Conservation (phyloP, 371 early-diverging fungal species). For the Lichtheimia ornata region DNA sequence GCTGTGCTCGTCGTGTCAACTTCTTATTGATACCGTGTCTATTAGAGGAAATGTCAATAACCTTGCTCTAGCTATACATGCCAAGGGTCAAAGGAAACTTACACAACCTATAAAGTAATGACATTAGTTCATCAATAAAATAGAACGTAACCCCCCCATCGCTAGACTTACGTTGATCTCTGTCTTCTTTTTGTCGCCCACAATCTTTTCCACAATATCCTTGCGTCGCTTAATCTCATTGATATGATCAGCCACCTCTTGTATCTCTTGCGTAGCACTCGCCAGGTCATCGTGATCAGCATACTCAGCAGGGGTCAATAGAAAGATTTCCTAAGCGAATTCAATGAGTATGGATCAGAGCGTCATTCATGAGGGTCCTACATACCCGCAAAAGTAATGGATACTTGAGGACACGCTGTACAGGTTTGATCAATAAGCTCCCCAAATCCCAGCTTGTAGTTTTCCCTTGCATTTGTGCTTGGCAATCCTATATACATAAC, state of each 20-base stretch:
- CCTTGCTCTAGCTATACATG: neutral
- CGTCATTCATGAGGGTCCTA: neutral
- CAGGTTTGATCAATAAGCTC: conserved; percentile 79
- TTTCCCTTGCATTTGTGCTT: conserved; percentile 53
- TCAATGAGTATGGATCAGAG: neutral
- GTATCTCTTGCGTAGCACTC: conserved; percentile 56
- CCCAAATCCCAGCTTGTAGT: conserved; percentile 80
- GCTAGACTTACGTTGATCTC: conserved; percentile 59
- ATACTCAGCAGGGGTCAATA: conserved; percentile 60
- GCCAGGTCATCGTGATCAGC: conserved; percentile 59
- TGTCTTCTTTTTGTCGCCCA: conserved; percentile 66
- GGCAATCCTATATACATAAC: conserved; percentile 29
- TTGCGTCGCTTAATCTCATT: conserved; percentile 86
- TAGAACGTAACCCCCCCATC: neutral
- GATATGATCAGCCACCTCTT: conserved; percentile 78
- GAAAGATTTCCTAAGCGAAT: conserved; percentile 59
- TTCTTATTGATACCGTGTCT: conserved; percentile 80
- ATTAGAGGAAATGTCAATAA: neutral
- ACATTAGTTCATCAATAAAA: neutral
- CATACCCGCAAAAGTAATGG: conserved; percentile 68
- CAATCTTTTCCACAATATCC: conserved; percentile 85
- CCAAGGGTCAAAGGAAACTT: conserved; percentile 17
- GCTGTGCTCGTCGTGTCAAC: conserved; percentile 52
- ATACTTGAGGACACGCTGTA: conserved; percentile 81
- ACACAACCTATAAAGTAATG: conserved; percentile 28